These are phyloP conservation scores for Trametes versicolor DNA, from an alignment of 1,284 basidiomycete genomes.

Conservation along the genomic window DNA sequence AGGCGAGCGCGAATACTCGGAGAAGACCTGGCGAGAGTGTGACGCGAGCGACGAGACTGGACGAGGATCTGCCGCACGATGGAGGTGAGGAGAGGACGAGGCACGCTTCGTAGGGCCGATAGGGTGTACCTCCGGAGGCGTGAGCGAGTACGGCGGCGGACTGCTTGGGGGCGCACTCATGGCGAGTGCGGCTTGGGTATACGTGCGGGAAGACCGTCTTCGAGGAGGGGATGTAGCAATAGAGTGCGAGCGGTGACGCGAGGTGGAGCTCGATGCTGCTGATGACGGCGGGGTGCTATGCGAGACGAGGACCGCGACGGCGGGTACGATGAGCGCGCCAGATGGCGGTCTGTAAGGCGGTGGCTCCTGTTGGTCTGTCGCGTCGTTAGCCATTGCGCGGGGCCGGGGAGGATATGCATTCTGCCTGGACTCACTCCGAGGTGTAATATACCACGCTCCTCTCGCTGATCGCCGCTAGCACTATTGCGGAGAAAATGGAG, in stretches of 20 bases:
- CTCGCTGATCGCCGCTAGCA: conserved; percentile 23
- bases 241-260: conserved; percentile 27
- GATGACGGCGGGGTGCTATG: not conserved
- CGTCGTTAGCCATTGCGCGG: not conserved
- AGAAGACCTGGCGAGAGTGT: conserved; percentile 27
- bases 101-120: conserved; percentile 21
- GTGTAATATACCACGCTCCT: conserved; percentile 8
- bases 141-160: conserved; percentile 37
- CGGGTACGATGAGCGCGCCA: conserved; percentile 21
- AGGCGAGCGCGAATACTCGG: conserved; percentile 27
- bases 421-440: conserved; percentile 12
- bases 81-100: conserved; percentile 33
- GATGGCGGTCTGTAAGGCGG: conserved; percentile 29
- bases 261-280: not conserved
- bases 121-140: conserved; percentile 29
- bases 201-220: conserved; percentile 11
- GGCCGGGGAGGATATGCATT: not conserved
- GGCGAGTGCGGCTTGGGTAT: conserved; percentile 1
- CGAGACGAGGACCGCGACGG: conserved; percentile 7
- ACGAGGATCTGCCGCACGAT: conserved; percentile 2
- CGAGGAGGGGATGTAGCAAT: conserved; percentile 14
- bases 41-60: conserved; percentile 11
- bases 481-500: conserved; percentile 11
- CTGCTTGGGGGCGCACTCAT: conserved; percentile 37
- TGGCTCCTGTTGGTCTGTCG: conserved; percentile 21